A percentile compares a stretch with the other conserved stretches of the same genome.
phyloP scores from a whole-genome alignment of 768 basidiomycete genomes.

The Lentinula lateritia region DNA sequence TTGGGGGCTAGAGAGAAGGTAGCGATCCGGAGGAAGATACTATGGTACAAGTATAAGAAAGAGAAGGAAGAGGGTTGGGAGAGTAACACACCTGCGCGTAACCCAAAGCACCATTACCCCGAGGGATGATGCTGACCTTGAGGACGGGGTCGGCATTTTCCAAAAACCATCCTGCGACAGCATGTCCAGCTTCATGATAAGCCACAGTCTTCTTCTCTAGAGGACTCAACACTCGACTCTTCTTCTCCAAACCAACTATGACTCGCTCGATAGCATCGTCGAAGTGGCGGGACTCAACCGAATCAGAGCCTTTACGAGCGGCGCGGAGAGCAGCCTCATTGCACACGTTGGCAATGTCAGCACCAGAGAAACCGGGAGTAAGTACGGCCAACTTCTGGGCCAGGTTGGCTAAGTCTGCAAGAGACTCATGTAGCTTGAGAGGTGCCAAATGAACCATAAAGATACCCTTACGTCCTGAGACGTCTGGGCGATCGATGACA shows the following conservation, averaged over 20 bases:
- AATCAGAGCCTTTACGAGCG: slow-evolving; percentile 77
- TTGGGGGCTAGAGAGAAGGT: slow-evolving; percentile 92
- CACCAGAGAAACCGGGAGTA: slow-evolving; percentile 97
- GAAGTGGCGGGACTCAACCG: slow-evolving; percentile 80
- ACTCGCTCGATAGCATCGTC: slow-evolving; percentile 98
- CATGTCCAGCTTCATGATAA: slow-evolving; percentile 98
- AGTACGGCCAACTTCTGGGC: slow-evolving; percentile 94
- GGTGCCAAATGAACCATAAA: slow-evolving; percentile 90
- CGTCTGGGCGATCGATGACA: slow-evolving; percentile 90
- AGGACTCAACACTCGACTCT: slow-evolving; percentile 85
- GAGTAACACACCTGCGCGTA: slow-evolving; percentile 76
- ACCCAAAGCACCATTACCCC: slow-evolving; percentile 91
- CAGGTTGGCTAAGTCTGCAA: slow-evolving; percentile 49
- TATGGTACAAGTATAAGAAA: slow-evolving; percentile 20
- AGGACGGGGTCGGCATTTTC: slow-evolving; percentile 95
- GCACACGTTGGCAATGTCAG: slow-evolving; percentile 98
- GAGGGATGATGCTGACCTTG: slow-evolving; percentile 97
- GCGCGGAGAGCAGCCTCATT: slow-evolving; percentile 97
- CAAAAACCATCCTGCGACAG: slow-evolving; percentile 97
- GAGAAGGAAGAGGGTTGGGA: background rate
- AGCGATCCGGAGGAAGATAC: slow-evolving; percentile 95
- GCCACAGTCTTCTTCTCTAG: slow-evolving; percentile 99
- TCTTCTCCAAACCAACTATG: slow-evolving; percentile 94
- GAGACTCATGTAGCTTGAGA: slow-evolving; percentile 56
- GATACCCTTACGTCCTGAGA: slow-evolving; percentile 89